Evolutionary conservation across 306 rosid species (phyloP).

Genomic region (Crataegus laevigata): DNA sequence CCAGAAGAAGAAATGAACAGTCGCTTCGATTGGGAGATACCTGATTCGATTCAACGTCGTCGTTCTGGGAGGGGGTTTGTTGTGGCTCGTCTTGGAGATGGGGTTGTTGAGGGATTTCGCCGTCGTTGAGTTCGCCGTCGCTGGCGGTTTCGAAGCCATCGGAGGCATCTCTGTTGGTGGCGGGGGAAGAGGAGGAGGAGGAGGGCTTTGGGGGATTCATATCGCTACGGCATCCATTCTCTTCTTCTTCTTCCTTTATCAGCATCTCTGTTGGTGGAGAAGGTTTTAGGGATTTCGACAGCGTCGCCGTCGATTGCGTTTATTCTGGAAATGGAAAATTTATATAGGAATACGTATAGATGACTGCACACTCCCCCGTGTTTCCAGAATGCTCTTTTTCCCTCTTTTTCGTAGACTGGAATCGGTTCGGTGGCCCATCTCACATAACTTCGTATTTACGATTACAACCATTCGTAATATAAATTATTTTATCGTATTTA

Average conservation of each 20-base stretch:
- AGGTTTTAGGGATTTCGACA: no score
- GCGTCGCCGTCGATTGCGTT: no score
- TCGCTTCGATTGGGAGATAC: neutral
- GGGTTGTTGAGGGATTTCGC: neutral
- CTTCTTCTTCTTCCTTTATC: conserved; percentile 16
- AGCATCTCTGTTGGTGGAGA: neutral
- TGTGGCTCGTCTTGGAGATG: neutral
- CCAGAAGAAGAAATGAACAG: neutral
- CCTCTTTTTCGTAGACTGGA: no score
- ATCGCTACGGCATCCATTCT: conserved; percentile 4
- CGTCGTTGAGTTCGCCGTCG: conserved; percentile 35
- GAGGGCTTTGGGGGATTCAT: conserved; percentile 12
- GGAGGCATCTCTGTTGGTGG: conserved; percentile 12
- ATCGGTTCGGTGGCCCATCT: no score
- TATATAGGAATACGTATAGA: no score
- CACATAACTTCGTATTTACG: no score
- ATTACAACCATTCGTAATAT: no score
- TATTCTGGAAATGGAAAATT: no score
- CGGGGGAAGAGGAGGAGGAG: neutral
- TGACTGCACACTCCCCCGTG: no score
- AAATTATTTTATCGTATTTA: no score
- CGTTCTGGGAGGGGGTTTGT: neutral
- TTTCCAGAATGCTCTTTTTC: no score
- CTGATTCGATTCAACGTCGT: neutral
- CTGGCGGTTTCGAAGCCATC: conserved; percentile 63